A percentile compares a stretch with the other conserved stretches of the same genome.
Conservation (phyloP, 371 early-diverging fungal genomes). For the Apophysomyces elegans region DNA sequence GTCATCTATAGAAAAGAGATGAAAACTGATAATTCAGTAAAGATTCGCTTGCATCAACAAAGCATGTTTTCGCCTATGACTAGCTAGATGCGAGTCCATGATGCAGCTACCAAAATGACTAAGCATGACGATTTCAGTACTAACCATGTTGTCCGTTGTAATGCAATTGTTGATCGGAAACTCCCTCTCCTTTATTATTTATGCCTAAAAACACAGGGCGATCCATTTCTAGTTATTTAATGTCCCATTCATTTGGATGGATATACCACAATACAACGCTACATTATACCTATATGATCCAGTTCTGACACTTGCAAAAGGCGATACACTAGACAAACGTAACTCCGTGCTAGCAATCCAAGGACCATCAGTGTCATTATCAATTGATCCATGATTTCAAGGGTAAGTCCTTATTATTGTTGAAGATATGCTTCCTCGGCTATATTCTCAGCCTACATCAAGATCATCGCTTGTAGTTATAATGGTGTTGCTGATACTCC, state of each 20-base stretch:
- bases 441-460: background rate
- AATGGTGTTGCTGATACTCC: constrained; percentile 5
- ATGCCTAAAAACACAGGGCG: background rate
- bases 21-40: no score
- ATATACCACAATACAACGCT: no score
- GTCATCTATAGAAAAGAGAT: no score
- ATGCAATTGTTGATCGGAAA: background rate
- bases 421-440: background rate
- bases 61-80: no score
- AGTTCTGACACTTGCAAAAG: no score
- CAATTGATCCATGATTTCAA: background rate
- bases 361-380: constrained; percentile 1
- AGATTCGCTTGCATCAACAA: no score
- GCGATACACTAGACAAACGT: background rate
- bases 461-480: background rate
- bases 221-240: no score
- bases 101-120: background rate
- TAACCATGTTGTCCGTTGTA: background rate
- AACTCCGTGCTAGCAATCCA: background rate
- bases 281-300: no score
- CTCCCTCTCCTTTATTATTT: background rate
- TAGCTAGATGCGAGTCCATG: background rate
- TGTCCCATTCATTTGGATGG: no score
- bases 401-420: background rate
- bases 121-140: background rate